A percentile compares a stretch with the other conserved stretches of the same genome.
Evolutionary conservation across 2,329 filamentous ascomycete species (phyloP).

Genomic region (Aspergillus arachidicola): DNA sequence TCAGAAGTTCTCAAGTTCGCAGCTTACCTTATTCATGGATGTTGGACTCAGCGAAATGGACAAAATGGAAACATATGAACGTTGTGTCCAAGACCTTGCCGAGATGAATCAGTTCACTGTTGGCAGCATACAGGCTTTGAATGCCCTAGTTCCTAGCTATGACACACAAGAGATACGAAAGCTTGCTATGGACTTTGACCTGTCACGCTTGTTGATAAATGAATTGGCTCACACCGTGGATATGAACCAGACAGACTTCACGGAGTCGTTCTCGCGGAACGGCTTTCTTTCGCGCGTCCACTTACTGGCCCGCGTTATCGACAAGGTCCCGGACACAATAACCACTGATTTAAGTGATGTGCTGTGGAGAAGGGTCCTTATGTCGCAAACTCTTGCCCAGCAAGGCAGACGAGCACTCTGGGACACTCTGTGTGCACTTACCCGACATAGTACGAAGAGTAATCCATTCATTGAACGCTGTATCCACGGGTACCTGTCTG

Average conservation of each 20-base stretch:
- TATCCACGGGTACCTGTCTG: slow-evolving; percentile 46
- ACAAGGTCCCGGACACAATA: slow-evolving; percentile 64
- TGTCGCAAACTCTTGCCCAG: slow-evolving; percentile 60
- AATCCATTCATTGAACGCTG: slow-evolving; percentile 49
- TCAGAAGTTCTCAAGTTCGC: slow-evolving; percentile 64
- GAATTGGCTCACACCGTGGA: slow-evolving; percentile 63
- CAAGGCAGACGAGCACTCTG: slow-evolving; percentile 69
- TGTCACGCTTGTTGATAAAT: slow-evolving; percentile 64
- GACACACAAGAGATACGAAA: slow-evolving; percentile 56
- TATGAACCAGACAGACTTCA: slow-evolving; percentile 45
- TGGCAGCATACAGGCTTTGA: slow-evolving; percentile 72
- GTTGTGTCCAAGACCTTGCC: slow-evolving; percentile 70
- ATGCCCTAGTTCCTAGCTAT: slow-evolving; percentile 45
- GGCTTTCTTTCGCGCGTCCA: slow-evolving; percentile 58
- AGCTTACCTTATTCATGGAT: slow-evolving; percentile 63
- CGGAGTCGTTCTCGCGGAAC: slow-evolving; percentile 42
- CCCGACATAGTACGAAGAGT: slow-evolving; percentile 29
- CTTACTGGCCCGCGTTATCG: slow-evolving; percentile 62
- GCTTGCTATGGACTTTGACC: slow-evolving; percentile 63
- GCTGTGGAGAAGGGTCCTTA: slow-evolving; percentile 75
- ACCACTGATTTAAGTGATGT: slow-evolving; percentile 61
- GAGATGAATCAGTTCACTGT: slow-evolving; percentile 65
- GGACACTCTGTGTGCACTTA: slow-evolving; percentile 60
- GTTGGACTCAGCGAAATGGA: slow-evolving; percentile 58
- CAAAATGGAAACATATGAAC: slow-evolving; percentile 64